phyloP scores from a whole-genome alignment of 179 eudicot species.

The Spergularia azorica region DNA sequence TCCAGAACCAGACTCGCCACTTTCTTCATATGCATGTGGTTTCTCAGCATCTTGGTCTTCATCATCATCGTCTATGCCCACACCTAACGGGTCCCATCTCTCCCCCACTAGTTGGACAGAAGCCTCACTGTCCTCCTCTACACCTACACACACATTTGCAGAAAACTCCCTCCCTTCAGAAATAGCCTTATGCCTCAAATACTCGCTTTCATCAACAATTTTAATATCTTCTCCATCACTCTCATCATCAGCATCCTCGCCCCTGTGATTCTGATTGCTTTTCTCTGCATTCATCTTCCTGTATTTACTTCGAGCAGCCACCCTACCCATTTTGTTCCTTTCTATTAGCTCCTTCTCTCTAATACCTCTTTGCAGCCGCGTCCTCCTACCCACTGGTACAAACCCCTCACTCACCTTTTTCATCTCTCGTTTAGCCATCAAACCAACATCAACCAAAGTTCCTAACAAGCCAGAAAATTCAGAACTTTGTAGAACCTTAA shows the following conservation, averaged over 20 bases:
- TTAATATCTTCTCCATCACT: not conserved
- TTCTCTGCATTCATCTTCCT: not conserved
- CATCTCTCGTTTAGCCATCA: not conserved
- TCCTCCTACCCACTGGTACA: conserved; percentile 26
- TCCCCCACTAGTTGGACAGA: conserved; percentile 2
- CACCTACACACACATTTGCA: not conserved
- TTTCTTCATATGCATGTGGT: no score
- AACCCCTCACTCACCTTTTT: not conserved
- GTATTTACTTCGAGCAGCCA: not conserved
- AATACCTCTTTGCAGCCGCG: conserved; percentile 17
- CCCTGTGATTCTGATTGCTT: no score
- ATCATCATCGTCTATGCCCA: not conserved
- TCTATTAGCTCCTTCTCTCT: not conserved
- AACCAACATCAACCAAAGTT: conserved; percentile 1
- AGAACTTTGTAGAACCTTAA: not conserved
- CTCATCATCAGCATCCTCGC: conserved; percentile 1
- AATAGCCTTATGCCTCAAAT: not conserved
- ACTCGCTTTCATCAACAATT: conserved; percentile 12
- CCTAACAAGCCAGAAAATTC: not conserved
- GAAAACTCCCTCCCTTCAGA: not conserved
- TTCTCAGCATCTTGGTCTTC: not conserved
- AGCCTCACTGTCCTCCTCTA: not conserved
- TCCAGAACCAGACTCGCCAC: not conserved
- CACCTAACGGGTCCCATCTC: conserved; percentile 1
- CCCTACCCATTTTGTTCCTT: not conserved